Percentiles rank a stretch among this genome's conserved stretches.
Evolutionary conservation across 1,139 yeast genomes (phyloP).

Genomic region (Sugiyamaella grinbergsii): DNA sequence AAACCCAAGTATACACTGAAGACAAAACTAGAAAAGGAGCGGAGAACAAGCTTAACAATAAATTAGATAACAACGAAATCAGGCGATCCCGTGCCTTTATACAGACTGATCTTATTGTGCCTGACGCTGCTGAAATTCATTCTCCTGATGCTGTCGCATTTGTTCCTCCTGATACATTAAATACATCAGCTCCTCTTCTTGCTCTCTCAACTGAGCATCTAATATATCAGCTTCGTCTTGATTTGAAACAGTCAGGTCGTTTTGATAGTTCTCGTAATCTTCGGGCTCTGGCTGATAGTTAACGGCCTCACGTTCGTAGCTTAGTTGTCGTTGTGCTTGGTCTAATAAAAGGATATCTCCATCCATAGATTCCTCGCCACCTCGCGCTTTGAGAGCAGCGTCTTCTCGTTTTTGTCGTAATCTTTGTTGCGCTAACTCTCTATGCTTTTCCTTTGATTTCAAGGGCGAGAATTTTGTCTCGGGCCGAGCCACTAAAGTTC

Average conservation of each 20-base stretch:
- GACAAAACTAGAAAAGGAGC: too few relatives aligned
- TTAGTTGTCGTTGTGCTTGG: conserved; percentile 16
- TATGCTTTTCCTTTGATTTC: conserved; percentile 20
- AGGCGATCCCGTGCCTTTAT: too few relatives aligned
- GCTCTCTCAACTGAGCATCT: conserved; percentile 28
- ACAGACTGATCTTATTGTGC: neutral
- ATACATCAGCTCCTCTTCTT: conserved; percentile 27
- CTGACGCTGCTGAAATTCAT: conserved; percentile 7
- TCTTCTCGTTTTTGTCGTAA: conserved; percentile 24
- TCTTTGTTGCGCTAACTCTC: conserved; percentile 20
- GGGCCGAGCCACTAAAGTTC: conserved; percentile 20
- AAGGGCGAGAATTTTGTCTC: conserved; percentile 23
- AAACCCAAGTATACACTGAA: too few relatives aligned
- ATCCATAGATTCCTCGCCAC: conserved; percentile 28
- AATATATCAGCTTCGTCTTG: conserved; percentile 26
- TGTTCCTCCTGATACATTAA: conserved; percentile 10
- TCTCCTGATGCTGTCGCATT: neutral
- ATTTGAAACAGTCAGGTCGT: neutral
- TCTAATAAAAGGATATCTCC: conserved; percentile 25
- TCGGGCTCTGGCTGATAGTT: conserved; percentile 18
- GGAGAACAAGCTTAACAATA: neutral
- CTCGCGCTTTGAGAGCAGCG: conserved; percentile 27
- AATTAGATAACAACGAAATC: too few relatives aligned
- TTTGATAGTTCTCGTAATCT: conserved; percentile 14
- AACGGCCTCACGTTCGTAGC: conserved; percentile 22